phyloP scores from a whole-genome alignment of 2,329 filamentous ascomycete genomes.

The Monilinia fructicola region DNA sequence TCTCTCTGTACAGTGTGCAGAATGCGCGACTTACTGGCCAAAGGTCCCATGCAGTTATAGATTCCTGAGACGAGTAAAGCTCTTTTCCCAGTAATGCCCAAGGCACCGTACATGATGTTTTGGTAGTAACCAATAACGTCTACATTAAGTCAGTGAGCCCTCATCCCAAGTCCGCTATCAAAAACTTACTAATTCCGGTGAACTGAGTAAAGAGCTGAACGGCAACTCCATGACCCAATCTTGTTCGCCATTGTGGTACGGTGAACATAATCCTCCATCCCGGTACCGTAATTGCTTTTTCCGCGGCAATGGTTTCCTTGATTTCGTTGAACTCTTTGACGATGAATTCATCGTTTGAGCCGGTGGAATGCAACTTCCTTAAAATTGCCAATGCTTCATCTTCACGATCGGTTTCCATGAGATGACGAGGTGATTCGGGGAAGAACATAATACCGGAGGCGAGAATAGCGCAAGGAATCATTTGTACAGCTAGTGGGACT shows the following conservation, averaged over 20 bases:
- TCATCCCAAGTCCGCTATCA: not conserved
- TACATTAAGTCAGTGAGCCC: constrained; percentile 20
- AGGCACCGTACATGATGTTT: constrained; percentile 56
- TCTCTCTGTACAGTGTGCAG: too few relatives aligned
- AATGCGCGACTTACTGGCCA: constrained; percentile 40
- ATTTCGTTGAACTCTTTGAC: constrained; percentile 59
- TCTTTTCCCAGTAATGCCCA: constrained; percentile 55
- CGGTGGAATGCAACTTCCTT: constrained; percentile 67
- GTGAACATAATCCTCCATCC: constrained; percentile 59
- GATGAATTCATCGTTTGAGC: constrained; percentile 59
- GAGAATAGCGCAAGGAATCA: constrained; percentile 61
- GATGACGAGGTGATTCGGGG: constrained; percentile 70
- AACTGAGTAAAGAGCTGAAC: constrained; percentile 67
- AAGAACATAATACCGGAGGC: constrained; percentile 68
- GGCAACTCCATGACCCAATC: constrained; percentile 59
- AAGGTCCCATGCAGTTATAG: constrained; percentile 59
- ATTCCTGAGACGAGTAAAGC: constrained; percentile 58
- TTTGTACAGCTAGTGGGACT: constrained; percentile 52
- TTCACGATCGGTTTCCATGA: constrained; percentile 67
- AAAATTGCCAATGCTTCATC: constrained; percentile 67
- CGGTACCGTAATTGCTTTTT: constrained; percentile 53
- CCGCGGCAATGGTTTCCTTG: constrained; percentile 59
- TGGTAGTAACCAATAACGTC: constrained; percentile 64
- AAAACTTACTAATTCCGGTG: constrained; percentile 50
- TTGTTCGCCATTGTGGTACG: constrained; percentile 57